A percentile compares a stretch with the other conserved stretches of the same genome.
These are phyloP conservation scores for Calendula officinalis DNA, from an alignment of 129 eudicot species.

Conservation along the genomic window DNA sequence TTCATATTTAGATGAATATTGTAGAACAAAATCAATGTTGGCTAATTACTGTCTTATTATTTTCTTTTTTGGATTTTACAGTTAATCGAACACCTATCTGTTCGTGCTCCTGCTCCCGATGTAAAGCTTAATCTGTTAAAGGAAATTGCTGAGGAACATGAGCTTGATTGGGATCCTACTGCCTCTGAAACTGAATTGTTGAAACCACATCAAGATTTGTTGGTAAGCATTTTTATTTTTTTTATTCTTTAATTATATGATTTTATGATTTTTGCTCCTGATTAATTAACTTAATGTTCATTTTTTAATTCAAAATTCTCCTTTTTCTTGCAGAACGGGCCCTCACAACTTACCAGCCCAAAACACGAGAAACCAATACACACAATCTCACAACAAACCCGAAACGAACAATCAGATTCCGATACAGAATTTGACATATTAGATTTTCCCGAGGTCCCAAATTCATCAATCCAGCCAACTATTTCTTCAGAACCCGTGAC, in stretches of 20 bases:
- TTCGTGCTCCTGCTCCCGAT: conserved; percentile 92
- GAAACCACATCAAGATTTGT: conserved; percentile 83
- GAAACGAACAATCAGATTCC: conserved; percentile 42
- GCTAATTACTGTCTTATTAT: conserved; percentile 9
- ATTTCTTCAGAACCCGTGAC: no score
- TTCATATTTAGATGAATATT: background rate
- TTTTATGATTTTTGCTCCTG: background rate
- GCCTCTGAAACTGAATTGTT: conserved; percentile 80
- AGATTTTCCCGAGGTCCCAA: conserved; percentile 91
- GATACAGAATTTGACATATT: conserved; percentile 55
- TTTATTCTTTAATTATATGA: no score
- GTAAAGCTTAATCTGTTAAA: conserved; percentile 80
- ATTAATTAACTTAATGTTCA: no score
- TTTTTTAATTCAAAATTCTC: background rate
- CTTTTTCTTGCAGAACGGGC: conserved; percentile 65
- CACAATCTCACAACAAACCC: conserved; percentile 30
- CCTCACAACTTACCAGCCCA: conserved; percentile 52
- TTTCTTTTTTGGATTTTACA: conserved; percentile 40
- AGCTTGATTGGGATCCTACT: conserved; percentile 93
- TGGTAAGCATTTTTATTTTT: conserved; percentile 43
- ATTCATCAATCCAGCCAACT: conserved; percentile 42
- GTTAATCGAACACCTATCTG: conserved; percentile 73
- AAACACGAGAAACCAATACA: conserved; percentile 37
- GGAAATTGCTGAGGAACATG: conserved; percentile 93
- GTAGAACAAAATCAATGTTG: background rate